Conservation (phyloP, 2,329 filamentous ascomycete species). For the Lasiodiplodia sp. region DNA sequence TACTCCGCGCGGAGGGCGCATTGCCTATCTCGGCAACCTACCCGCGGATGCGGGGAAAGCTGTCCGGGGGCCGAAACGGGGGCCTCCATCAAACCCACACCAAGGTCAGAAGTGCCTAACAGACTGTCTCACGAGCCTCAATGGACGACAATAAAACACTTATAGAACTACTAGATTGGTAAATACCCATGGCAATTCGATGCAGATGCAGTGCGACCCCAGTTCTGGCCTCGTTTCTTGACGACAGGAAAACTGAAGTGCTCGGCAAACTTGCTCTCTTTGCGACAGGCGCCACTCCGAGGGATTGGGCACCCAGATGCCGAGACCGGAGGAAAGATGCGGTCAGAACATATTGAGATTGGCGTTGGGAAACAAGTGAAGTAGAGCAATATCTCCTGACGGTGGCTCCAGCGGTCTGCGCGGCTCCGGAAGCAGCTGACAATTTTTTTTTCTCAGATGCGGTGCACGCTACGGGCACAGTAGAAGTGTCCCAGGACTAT, state of each 20-base stretch:
- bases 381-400: conserved; percentile 24
- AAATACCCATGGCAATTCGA: background rate
- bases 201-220: background rate
- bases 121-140: background rate
- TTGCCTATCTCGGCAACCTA: background rate
- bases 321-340: background rate
- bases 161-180: background rate
- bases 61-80: conserved; percentile 10
- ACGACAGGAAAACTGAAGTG: background rate
- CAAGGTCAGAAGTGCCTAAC: background rate
- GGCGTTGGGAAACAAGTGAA: background rate
- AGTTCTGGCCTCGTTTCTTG: background rate
- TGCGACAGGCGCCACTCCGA: background rate
- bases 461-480: conserved; percentile 15
- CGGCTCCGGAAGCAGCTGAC: conserved; percentile 25
- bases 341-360: background rate
- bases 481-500: conserved; percentile 2
- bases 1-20: conserved; percentile 12
- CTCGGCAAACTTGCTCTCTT: conserved; percentile 5
- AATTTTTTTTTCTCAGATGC: conserved; percentile 9
- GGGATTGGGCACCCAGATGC: conserved; percentile 3
- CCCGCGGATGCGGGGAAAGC: conserved; percentile 12
- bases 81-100: background rate
- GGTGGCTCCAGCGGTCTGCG: conserved; percentile 8
- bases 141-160: background rate